These are phyloP conservation scores for Candida bentonensis DNA, from an alignment of 805 yeast genomes.

Conservation along the genomic window DNA sequence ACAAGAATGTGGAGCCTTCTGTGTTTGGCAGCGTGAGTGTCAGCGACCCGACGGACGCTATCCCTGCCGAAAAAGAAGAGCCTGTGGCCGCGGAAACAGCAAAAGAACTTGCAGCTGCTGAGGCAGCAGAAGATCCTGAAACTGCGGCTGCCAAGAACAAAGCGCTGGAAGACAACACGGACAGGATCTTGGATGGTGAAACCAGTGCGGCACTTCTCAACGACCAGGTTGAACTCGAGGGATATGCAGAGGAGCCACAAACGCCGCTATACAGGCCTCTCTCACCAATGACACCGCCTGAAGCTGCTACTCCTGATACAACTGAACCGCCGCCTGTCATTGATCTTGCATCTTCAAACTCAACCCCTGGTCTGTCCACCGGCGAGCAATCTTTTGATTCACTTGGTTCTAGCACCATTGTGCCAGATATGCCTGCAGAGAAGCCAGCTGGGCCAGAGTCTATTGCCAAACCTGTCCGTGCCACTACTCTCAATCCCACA, in stretches of 20 bases:
- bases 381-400: background rate
- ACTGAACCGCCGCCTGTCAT: background rate
- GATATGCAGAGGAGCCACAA: background rate
- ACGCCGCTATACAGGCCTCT: background rate
- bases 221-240: constrained; percentile 1
- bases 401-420: background rate
- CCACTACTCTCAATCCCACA: background rate
- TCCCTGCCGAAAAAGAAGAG: no score
- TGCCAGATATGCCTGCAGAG: background rate
- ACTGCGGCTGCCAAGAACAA: background rate
- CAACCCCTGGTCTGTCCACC: background rate
- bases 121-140: background rate
- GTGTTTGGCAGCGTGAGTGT: no score
- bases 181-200: background rate
- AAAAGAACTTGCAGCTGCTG: background rate
- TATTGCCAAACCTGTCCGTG: background rate
- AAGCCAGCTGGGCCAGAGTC: no score
- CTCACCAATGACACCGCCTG: background rate
- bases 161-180: background rate
- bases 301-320: background rate
- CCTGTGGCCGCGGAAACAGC: no score
- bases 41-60: no score
- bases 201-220: background rate
- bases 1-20: no score
- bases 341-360: background rate